Evolutionary conservation across 2,329 filamentous ascomycete species (phyloP).

Genomic region (Ceratocystis albifundus): DNA sequence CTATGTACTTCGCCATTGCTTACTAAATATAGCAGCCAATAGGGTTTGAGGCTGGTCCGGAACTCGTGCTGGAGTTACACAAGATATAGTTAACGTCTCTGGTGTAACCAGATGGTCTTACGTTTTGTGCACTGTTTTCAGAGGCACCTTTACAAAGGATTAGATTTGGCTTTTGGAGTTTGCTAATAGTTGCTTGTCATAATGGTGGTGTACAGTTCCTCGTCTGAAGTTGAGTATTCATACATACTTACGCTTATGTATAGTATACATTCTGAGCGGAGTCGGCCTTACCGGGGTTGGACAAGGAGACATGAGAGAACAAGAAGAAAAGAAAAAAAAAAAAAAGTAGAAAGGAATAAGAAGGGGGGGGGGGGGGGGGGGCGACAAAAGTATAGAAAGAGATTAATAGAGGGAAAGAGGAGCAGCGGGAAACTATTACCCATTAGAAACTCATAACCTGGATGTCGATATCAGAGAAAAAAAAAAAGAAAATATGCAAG

Average conservation of each 20-base stretch:
- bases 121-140: neutral
- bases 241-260: neutral
- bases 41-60: neutral
- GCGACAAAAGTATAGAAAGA: too few relatives aligned
- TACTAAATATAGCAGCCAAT: neutral
- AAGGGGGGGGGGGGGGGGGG: too few relatives aligned
- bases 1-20: neutral
- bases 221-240: neutral
- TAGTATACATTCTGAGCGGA: neutral
- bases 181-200: slow-evolving; percentile 5
- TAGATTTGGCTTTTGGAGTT: neutral
- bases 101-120: neutral
- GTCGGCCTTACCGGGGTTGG: neutral
- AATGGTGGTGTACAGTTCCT: neutral
- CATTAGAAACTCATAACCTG: neutral
- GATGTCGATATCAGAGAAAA: neutral
- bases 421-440: neutral
- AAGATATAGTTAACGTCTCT: neutral
- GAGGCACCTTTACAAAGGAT: neutral
- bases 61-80: neutral
- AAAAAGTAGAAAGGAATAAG: neutral
- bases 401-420: neutral
- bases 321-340: slow-evolving; percentile 3
- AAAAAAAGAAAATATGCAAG: neutral
- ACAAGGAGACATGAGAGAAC: neutral